These are phyloP conservation scores for Xylariaceae sp. DNA, from an alignment of 2,329 filamentous ascomycete species.

Conservation along the genomic window DNA sequence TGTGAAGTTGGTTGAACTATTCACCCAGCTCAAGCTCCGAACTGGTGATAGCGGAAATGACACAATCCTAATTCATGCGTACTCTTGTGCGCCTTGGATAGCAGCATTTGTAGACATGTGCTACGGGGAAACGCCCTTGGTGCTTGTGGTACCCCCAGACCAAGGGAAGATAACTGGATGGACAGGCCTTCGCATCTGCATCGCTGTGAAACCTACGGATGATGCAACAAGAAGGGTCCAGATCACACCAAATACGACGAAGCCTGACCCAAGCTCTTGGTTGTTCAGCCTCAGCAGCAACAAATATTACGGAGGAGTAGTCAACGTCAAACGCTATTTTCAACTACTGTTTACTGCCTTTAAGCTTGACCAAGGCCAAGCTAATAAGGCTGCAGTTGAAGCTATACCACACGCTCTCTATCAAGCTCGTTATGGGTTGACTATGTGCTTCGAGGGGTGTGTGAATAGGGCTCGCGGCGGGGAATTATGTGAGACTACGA, in stretches of 20 bases:
- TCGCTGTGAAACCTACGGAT: constrained; percentile 1
- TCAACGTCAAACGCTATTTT: constrained; percentile 6
- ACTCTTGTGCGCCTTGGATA: constrained; percentile 14
- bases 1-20: not conserved
- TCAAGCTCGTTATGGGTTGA: constrained; percentile 5
- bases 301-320: constrained; percentile 5
- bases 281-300: not conserved
- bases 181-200: not conserved
- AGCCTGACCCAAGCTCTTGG: not conserved
- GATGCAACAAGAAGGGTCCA: not conserved
- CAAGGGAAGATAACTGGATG: not conserved
- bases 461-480: constrained; percentile 4
- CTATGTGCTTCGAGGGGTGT: constrained; percentile 13
- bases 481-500: not conserved
- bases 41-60: not conserved
- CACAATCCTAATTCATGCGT: constrained; percentile 1
- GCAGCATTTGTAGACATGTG: constrained; percentile 14
- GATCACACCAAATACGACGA: constrained; percentile 3
- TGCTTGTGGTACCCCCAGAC: not conserved
- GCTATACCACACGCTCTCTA: constrained; percentile 9
- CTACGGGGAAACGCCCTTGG: not conserved
- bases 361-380: constrained; percentile 7
- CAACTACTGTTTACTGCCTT: constrained; percentile 11
- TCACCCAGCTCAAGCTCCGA: not conserved
- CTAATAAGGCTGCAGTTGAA: constrained; percentile 3